Base-by-base conservation (phyloP, 176 grass and related monocot genomes). In the Aegilops longissima region DNA sequence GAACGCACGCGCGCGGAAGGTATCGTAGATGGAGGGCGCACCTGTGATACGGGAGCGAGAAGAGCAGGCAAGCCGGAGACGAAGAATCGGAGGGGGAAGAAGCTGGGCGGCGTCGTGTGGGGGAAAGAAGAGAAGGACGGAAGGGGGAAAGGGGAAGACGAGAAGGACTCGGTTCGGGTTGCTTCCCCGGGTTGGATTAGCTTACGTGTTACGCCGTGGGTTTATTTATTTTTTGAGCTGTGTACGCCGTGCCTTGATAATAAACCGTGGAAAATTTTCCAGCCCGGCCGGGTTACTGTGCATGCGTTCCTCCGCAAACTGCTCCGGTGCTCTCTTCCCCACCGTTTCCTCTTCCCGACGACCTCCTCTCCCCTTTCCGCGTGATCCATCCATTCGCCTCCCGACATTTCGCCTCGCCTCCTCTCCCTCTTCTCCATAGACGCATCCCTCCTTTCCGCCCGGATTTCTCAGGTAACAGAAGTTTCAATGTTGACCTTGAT, bases 1-100 rank as follows among this genome's bases (percentile, higher is more conserved):
- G 51, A 6, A 18, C 51, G 51, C 51, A 54, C 51, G 51, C 16
- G 16, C 2, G 51, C 51, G 51, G 61, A 11, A 4, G 20, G n/a
- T 11, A 0, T 2, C 61, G 1, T 10, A 0, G n/a, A 25, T 5
- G 7, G 61, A 0, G 21, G n/a, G 9, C n/a, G n/a, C 61, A 24
- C 61, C 61, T 62, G n/a, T 1, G 21, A 23, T 0, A 7, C 18
- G 18, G 18, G 54, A 21, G 61, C 21, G 10, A 0, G 59, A 10
- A 21, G 21, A 23, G 58, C 58, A 3, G 3, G 0, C 8, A 10
- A 3, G 21, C 8, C 20, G 21, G 10, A 4, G 59, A 62, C 7
- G 59, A 62, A 11, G 59, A 24, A 23, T 24, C n/a, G 21, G 61
- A 4, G 61, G 21, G 20, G 21, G 61, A 5, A 24, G 21, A 62